These are phyloP conservation scores for Aspergillus wentii DNA, from an alignment of 495 filamentous ascomycete species.

Conservation along the genomic window DNA sequence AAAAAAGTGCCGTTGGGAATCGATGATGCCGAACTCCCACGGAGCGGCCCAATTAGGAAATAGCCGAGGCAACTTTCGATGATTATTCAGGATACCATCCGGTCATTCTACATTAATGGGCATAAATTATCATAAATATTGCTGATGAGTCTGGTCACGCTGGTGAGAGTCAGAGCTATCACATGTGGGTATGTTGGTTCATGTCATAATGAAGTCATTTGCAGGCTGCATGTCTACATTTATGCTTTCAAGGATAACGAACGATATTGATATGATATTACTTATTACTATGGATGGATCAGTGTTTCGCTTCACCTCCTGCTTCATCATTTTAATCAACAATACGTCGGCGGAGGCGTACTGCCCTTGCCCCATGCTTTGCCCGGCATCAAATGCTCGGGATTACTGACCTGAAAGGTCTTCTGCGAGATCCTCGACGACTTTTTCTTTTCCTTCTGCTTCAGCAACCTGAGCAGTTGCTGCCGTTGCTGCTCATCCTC, in stretches of 20 bases:
- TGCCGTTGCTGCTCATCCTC: conserved; percentile 36
- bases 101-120: too few species aligned
- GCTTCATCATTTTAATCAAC: too few species aligned
- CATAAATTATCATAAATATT: too few species aligned
- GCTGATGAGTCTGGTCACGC: too few species aligned
- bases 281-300: neutral
- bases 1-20: too few species aligned
- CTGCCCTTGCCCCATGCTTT: too few species aligned
- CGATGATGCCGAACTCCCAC: too few species aligned
- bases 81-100: neutral
- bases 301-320: too few species aligned
- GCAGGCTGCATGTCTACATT: neutral
- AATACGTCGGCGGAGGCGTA: too few species aligned
- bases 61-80: neutral
- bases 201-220: neutral
- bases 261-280: neutral
- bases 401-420: conserved; percentile 30
- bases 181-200: too few species aligned
- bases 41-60: neutral
- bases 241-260: neutral
- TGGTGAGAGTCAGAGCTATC: too few species aligned
- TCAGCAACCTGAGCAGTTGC: conserved; percentile 28
- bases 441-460: conserved; percentile 14
- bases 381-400: conserved; percentile 11
- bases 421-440: conserved; percentile 19